Percentiles rank a stretch among this genome's conserved stretches.
These are phyloP conservation scores for Erysiphe pulchra DNA, from an alignment of 2,329 filamentous ascomycete species.

Conservation along the genomic window DNA sequence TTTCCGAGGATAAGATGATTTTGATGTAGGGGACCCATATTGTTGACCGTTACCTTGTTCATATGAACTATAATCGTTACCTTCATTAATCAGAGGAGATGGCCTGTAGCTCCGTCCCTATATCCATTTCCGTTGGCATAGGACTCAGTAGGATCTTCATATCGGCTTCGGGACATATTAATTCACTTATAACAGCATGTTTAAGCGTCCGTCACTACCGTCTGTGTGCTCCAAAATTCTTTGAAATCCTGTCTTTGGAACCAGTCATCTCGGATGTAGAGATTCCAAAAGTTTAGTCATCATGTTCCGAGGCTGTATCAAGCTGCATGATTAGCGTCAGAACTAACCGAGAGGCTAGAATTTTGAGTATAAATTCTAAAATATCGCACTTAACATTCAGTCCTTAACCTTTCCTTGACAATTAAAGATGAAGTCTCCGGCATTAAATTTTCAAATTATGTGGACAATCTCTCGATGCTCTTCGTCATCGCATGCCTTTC, in stretches of 20 bases:
- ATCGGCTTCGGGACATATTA: constrained; percentile 12
- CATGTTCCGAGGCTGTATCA: not conserved
- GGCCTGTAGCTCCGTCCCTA: constrained; percentile 6
- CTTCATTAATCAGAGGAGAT: constrained; percentile 4
- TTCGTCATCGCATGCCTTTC: no score
- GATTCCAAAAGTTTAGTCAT: not conserved
- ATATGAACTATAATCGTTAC: constrained; percentile 13
- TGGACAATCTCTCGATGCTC: no score
- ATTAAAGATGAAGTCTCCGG: no score
- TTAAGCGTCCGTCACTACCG: constrained; percentile 4
- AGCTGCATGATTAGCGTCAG: constrained; percentile 1
- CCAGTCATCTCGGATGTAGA: not conserved
- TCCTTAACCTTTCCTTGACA: no score
- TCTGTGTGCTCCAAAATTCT: constrained; percentile 3
- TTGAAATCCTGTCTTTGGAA: not conserved
- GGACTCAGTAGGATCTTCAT: constrained; percentile 11
- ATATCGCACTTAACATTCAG: no score
- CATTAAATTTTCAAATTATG: no score
- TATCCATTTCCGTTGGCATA: constrained; percentile 10
- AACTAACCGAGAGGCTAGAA: constrained; percentile 1
- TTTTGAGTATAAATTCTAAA: not conserved
- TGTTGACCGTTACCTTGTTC: constrained; percentile 9
- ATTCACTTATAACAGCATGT: constrained; percentile 6
- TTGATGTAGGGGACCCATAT: constrained; percentile 8
- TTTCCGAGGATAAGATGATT: not conserved